Base-by-base conservation (phyloP, 1,284 basidiomycete species). In the Ganoderma multipileum region DNA sequence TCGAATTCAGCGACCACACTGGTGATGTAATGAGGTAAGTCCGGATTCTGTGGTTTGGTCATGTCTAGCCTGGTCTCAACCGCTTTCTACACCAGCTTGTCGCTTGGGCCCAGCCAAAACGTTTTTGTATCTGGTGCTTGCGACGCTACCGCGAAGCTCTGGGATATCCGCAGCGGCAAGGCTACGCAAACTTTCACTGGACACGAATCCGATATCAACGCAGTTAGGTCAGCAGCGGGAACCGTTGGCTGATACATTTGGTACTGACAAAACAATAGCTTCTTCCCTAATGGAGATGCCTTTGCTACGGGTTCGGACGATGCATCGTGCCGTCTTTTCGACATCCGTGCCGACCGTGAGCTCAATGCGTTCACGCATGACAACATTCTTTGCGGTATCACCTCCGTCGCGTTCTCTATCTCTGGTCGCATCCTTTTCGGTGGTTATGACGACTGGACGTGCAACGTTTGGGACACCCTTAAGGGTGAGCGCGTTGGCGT, bases 271-370 rank as follows among this genome's bases (percentile, higher is more conserved):
- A 62, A 54, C 65, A 63, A 65, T 71, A 98, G 96, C 78, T 99
- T 99, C 85, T 99, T 99, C 94, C 97, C 97, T 63, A 98, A 98
- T 78, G 97, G 97, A 73, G 96, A 98, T 80, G 97, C 98, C 0
- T 99, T 99, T 79, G 97, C 96, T 23, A 99, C 98, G 16, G 98
- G 98, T 39, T 99, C 98, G 11, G 97, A 99, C 79, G 98, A 99
- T 82, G 97, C 97, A 8, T 97, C 97, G 52, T 99, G 97, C 86
- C 93, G 97, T 67, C 83, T 99, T 44, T 99, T 98, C 79, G 98
- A 99, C 81, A 95, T 99, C 74, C 93, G 98, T 65, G 97, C 97
- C 60, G 97, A 99, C 81, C 90, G 97, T 67, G 97, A 99, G 82
- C 84, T 99, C 75, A 99, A 98, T 81, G 89, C 93, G 33, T 99